Percentiles rank a stretch among this genome's conserved stretches.
phyloP scores from a whole-genome alignment of 2,329 filamentous ascomycete genomes.

The Lachnellula hyalina region DNA sequence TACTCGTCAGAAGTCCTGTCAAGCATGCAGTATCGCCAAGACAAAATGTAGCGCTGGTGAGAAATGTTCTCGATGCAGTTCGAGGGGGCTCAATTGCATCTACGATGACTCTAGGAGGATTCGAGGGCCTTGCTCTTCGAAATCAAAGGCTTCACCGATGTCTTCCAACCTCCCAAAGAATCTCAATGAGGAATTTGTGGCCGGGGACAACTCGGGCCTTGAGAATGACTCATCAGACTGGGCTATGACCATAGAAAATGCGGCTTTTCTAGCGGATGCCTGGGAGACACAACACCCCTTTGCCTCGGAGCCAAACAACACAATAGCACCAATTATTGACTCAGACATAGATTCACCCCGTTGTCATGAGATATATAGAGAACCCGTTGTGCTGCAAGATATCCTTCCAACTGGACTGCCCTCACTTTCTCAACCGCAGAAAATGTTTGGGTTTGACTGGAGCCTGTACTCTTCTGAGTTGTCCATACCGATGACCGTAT shows the following conservation, averaged over 20 bases:
- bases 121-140: neutral
- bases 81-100: slow-evolving; percentile 18
- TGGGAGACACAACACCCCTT: neutral
- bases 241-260: neutral
- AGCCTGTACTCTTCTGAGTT: neutral
- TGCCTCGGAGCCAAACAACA: neutral
- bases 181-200: neutral
- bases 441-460: neutral
- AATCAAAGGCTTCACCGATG: neutral
- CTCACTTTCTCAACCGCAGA: neutral
- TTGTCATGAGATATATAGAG: neutral
- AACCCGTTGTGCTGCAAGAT: neutral
- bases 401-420: neutral
- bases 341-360: neutral
- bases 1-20: slow-evolving; percentile 18
- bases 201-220: neutral
- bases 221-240: neutral
- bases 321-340: neutral
- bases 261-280: neutral
- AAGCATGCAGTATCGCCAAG: slow-evolving; percentile 22
- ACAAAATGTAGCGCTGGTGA: slow-evolving; percentile 23
- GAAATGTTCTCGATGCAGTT: slow-evolving; percentile 18
- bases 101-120: slow-evolving; percentile 8
- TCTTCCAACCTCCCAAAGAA: neutral
- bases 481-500: neutral